phyloP scores from a whole-genome alignment of 2,329 filamentous ascomycete species.

The Colletotrichum costaricense region DNA sequence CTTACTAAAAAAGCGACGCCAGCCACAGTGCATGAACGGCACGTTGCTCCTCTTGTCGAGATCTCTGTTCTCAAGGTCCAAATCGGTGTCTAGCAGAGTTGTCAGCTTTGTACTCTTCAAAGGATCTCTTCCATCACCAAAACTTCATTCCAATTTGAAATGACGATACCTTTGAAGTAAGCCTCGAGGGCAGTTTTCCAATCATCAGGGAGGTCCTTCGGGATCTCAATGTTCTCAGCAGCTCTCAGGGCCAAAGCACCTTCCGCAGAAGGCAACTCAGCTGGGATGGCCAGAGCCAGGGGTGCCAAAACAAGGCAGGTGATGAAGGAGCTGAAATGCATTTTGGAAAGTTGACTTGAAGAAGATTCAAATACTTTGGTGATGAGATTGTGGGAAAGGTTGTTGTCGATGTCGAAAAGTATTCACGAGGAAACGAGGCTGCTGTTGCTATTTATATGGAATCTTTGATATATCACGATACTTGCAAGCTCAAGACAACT shows the following conservation, averaged over 20 bases:
- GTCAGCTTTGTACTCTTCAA: background rate
- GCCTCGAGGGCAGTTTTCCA: background rate
- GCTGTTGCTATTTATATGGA: background rate
- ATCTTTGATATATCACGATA: background rate
- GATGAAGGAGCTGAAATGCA: conserved; percentile 8
- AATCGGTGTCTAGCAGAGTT: background rate
- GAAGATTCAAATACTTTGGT: background rate
- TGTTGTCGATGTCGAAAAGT: background rate
- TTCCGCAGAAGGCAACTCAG: background rate
- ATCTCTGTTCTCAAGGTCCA: background rate
- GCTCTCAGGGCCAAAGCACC: background rate
- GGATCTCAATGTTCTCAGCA: conserved; percentile 1
- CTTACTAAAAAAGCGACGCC: conserved; percentile 18
- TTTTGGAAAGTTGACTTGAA: background rate
- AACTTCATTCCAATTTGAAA: no score
- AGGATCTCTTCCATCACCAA: no score
- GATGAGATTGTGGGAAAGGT: background rate
- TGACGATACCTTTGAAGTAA: conserved; percentile 1
- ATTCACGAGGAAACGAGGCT: background rate
- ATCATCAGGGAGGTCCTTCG: conserved; percentile 13
- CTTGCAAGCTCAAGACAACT: no score
- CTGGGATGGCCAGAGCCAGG: conserved; percentile 1
- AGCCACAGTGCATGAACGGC: conserved; percentile 18
- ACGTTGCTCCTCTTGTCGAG: conserved; percentile 14
- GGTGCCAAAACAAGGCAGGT: background rate